phyloP scores from a whole-genome alignment of 208 protist genomes.

The Trypanosoma rangeli region DNA sequence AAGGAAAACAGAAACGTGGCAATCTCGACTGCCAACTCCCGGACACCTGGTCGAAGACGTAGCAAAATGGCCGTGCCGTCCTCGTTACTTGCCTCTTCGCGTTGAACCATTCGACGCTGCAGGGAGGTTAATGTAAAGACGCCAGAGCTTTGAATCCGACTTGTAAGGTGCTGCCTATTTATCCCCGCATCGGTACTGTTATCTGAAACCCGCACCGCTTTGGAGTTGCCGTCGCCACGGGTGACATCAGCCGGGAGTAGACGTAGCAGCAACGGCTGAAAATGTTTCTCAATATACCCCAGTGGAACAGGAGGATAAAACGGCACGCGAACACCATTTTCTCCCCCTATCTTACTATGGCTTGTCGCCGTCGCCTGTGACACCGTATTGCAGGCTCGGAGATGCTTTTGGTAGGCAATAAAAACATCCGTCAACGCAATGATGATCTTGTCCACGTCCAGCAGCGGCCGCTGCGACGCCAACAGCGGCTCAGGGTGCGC shows the following conservation, averaged over 20 bases:
- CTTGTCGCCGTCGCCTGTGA: background rate
- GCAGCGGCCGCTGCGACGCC: slow-evolving; percentile 5
- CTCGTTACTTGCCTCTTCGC: background rate
- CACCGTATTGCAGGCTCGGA: background rate
- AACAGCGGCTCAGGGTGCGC: background rate
- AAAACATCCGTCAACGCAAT: slow-evolving; percentile 12
- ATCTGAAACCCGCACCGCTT: slow-evolving; percentile 2
- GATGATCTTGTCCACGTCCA: slow-evolving; percentile 22
- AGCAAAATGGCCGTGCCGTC: background rate
- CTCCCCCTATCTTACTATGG: background rate
- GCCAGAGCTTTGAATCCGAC: slow-evolving; percentile 20
- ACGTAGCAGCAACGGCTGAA: slow-evolving; percentile 19
- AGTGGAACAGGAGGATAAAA: slow-evolving; percentile 29
- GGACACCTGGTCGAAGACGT: slow-evolving; percentile 20
- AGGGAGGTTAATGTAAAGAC: slow-evolving; percentile 10
- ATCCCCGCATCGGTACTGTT: background rate
- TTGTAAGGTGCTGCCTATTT: slow-evolving; percentile 12
- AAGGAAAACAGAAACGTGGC: slow-evolving; percentile 15
- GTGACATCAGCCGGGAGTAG: slow-evolving; percentile 6
- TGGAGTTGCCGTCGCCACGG: background rate
- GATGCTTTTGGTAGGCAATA: slow-evolving; percentile 10
- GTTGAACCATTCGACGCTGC: background rate
- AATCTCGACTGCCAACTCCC: slow-evolving; percentile 23
- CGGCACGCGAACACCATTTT: background rate
- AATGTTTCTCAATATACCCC: slow-evolving; percentile 21